Evolutionary conservation across 1,284 basidiomycete species (phyloP).

Genomic region (Violaceomyces palustris): DNA sequence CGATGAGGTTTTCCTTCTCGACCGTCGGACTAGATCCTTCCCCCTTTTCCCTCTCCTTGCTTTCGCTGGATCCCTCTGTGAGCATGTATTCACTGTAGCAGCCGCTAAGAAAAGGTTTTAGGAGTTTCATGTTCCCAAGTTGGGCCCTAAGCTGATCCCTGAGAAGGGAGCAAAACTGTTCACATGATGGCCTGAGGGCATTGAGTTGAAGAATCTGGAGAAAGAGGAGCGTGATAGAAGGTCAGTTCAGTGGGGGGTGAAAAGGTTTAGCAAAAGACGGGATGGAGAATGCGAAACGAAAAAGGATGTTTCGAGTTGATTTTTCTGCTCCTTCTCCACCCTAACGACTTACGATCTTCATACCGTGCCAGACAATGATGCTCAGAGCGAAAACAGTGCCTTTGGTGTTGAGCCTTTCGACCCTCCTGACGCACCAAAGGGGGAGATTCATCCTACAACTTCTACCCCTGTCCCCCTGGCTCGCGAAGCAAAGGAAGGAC

Average conservation of each 20-base stretch:
- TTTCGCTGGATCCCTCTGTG: slow-evolving; percentile 46
- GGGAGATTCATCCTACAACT: slow-evolving; percentile 88
- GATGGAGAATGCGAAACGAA: no score
- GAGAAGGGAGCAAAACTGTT: slow-evolving; percentile 83
- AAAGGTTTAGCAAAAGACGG: background rate
- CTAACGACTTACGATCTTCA: slow-evolving; percentile 64
- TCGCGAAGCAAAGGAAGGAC: slow-evolving; percentile 85
- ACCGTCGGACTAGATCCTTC: no score
- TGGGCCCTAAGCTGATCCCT: slow-evolving; percentile 85
- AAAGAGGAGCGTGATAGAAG: background rate
- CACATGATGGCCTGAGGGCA: slow-evolving; percentile 88
- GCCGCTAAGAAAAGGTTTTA: slow-evolving; percentile 83
- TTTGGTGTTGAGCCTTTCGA: slow-evolving; percentile 72
- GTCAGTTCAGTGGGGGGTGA: no score
- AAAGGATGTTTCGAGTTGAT: no score
- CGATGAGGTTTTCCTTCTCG: slow-evolving; percentile 5
- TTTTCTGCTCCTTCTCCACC: no score
- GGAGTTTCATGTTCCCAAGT: slow-evolving; percentile 69
- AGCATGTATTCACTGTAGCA: slow-evolving; percentile 92
- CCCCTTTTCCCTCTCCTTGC: slow-evolving; percentile 54
- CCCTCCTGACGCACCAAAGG: slow-evolving; percentile 83
- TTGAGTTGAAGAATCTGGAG: slow-evolving; percentile 91
- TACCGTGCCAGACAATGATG: slow-evolving; percentile 88
- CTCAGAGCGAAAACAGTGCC: slow-evolving; percentile 78
- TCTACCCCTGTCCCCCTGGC: slow-evolving; percentile 72